Conservation (phyloP, 768 basidiomycete genomes). For the Tephrocybe sp. region DNA sequence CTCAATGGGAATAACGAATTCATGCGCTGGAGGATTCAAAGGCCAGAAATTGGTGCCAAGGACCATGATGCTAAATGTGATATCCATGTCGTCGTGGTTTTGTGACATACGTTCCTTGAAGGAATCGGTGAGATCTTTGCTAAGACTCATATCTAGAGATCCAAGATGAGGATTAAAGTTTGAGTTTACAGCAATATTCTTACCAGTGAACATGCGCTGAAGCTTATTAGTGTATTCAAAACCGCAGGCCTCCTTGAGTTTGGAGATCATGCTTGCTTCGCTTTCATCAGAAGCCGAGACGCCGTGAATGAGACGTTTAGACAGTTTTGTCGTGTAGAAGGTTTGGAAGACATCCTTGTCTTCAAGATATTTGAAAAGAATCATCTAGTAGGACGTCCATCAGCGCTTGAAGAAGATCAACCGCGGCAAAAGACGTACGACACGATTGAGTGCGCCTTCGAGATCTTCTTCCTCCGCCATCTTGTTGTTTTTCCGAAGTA, state of each 20-base stretch:
- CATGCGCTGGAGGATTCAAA: slow-evolving; percentile 77
- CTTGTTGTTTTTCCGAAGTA: slow-evolving; percentile 96
- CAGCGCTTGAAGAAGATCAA: slow-evolving; percentile 15
- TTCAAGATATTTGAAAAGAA: slow-evolving; percentile 97
- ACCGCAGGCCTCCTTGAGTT: slow-evolving; percentile 96
- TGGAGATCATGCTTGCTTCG: slow-evolving; percentile 98
- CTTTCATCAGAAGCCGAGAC: slow-evolving; percentile 96
- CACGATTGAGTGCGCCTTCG: slow-evolving; percentile 89
- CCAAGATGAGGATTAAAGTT: not conserved
- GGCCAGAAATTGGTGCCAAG: slow-evolving; percentile 99
- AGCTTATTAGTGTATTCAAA: slow-evolving; percentile 99
- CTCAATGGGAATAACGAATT: slow-evolving; percentile 88
- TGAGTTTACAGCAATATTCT: slow-evolving; percentile 8
- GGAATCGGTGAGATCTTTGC: slow-evolving; percentile 93
- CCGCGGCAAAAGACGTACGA: slow-evolving; percentile 50
- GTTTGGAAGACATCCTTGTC: slow-evolving; percentile 99
- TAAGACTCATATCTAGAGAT: slow-evolving; percentile 83
- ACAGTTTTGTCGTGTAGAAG: slow-evolving; percentile 96
- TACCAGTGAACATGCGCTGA: slow-evolving; percentile 98
- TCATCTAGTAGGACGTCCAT: slow-evolving; percentile 74
- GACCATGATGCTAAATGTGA: slow-evolving; percentile 93
- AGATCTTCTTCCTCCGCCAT: slow-evolving; percentile 92
- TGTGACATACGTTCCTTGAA: slow-evolving; percentile 96
- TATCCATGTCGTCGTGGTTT: slow-evolving; percentile 85
- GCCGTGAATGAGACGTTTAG: slow-evolving; percentile 89